Percentiles rank a stretch among this genome's conserved stretches.
Conservation (phyloP, 208 protist species). For the Trypanosoma brucei region DNA sequence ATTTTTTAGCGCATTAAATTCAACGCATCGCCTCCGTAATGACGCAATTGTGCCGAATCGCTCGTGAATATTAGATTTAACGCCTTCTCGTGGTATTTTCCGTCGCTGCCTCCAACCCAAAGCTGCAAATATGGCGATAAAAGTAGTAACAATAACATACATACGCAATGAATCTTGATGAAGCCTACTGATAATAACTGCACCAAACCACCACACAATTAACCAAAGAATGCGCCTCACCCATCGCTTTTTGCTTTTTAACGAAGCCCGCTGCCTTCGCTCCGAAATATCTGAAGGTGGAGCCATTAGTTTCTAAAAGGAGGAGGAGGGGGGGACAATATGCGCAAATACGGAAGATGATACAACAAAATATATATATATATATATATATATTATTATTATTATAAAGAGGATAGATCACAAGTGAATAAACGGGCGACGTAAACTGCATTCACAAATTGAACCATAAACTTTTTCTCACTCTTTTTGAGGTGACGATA, state of each 20-base stretch:
- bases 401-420: too few species aligned
- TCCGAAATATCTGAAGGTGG: neutral
- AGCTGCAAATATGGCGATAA: constrained; percentile 12
- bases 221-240: constrained; percentile 33
- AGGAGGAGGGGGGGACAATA: constrained; percentile 11
- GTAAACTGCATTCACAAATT: too few species aligned
- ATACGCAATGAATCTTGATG: constrained; percentile 21
- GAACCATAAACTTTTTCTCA: too few species aligned
- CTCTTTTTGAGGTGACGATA: too few species aligned
- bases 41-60: neutral
- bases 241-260: constrained; percentile 6
- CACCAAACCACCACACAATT: constrained; percentile 25
- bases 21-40: constrained; percentile 2
- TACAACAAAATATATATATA: constrained; percentile 7
- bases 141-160: constrained; percentile 32
- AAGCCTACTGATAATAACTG: constrained; percentile 11
- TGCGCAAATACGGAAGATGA: neutral
- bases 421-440: too few species aligned
- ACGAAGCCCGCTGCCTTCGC: neutral
- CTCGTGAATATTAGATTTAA: neutral
- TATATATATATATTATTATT: too few species aligned
- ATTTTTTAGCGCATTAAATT: constrained; percentile 26
- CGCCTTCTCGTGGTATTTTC: neutral
- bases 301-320: neutral
- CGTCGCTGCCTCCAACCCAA: neutral